Evolutionary conservation across 345 rosid species (phyloP), one percentile per base, ranked within the genome.

Genomic region (Lumnitzera littorea): DNA sequence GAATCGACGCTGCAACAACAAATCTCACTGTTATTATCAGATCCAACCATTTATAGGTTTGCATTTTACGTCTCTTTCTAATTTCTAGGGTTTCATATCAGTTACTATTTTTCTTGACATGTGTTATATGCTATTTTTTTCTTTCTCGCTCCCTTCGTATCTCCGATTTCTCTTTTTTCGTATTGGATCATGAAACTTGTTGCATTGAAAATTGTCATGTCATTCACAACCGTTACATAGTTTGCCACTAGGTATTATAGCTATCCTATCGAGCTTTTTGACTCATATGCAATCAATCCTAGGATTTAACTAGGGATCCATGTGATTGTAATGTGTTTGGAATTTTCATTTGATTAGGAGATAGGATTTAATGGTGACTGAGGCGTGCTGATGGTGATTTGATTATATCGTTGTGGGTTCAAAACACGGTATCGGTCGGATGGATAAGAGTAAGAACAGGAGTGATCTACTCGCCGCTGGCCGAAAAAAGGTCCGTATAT

Each of bases 381-480:
- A 59, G 62, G 56, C 23, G 67, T 71, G 79, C 69, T 41, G 64
- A 60, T 55, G 63, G 70, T 72, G 76, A 60, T 69, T 58, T 60
- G 53, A 43, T 31, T 48, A 53, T 46, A 67, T 53, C 10, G 61
- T 43, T 76, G 48, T 61, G 41, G 71, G 65, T 84, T 60, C 72
- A 77, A 72, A 46, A 55, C 41, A 23, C 43, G 5, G 48, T 36
- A 36, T 52, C 11, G 52, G 47, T 70, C 64, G 55, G 77, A 92
- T 89, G 97, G 98, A 92, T 67, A 89, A 87, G 82, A 89, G 86
- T 79, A 92, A 85, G 86, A 86, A 62, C 70, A 90, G 95, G 63
- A 71, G 80, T 27, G 97, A 92, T 77, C 80, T 88, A 67, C 97
- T 89, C 29, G 88, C 91, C 2, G 98, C 98, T 1, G 98, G 98